These are phyloP conservation scores for Pseudogymnoascus sp. DNA, from an alignment of 2,329 filamentous ascomycete genomes.

Conservation along the genomic window DNA sequence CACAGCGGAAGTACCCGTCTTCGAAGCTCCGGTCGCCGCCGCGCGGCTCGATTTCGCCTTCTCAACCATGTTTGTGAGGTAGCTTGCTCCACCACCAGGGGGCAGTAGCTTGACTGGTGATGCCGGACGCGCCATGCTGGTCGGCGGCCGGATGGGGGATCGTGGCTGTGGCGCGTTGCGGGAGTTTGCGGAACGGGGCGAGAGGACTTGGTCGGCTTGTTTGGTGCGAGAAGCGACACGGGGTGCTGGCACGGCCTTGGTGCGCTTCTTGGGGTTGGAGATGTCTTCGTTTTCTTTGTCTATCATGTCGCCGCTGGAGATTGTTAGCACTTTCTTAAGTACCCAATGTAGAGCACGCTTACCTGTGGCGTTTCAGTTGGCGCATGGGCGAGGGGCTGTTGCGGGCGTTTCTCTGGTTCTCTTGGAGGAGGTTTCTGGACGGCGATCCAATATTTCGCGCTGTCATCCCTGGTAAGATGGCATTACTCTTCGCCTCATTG, in stretches of 20 bases:
- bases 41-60: slow-evolving; percentile 48
- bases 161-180: slow-evolving; percentile 32
- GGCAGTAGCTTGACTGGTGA: slow-evolving; percentile 51
- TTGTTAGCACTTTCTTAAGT: slow-evolving; percentile 18
- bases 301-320: slow-evolving; percentile 51
- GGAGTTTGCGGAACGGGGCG: slow-evolving; percentile 75
- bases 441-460: slow-evolving; percentile 15
- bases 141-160: slow-evolving; percentile 27
- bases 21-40: slow-evolving; percentile 31
- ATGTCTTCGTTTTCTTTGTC: slow-evolving; percentile 70
- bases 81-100: slow-evolving; percentile 32
- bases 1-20: slow-evolving; percentile 12
- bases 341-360: slow-evolving; percentile 23
- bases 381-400: slow-evolving; percentile 22
- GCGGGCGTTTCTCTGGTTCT: slow-evolving; percentile 17
- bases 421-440: slow-evolving; percentile 20
- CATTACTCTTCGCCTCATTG: slow-evolving; percentile 14
- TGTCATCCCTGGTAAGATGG: slow-evolving; percentile 5
- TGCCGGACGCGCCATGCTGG: slow-evolving; percentile 46
- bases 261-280: slow-evolving; percentile 63
- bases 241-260: slow-evolving; percentile 28
- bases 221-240: slow-evolving; percentile 34
- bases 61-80: slow-evolving; percentile 50
- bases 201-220: slow-evolving; percentile 56
- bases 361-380: slow-evolving; percentile 45